Evolutionary conservation across 306 rosid species (phyloP), one percentile per base, ranked within the genome.

Genomic region (Vigna angularis): DNA sequence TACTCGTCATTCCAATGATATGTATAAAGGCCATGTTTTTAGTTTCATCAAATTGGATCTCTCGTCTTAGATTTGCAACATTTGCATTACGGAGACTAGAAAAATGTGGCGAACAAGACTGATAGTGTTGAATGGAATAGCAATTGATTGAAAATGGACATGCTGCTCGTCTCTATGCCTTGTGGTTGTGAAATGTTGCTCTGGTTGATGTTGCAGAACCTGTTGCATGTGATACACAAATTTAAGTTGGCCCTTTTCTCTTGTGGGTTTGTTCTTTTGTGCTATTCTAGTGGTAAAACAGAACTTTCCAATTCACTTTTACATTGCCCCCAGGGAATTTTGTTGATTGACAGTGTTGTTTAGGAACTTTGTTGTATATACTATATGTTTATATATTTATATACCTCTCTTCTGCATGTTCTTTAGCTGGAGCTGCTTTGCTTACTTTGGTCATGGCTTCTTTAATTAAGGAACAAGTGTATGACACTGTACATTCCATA

Each of bases 21-120:
- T 82, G 68, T 80, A 79, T 83, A 64, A 72, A 77, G 75, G 78
- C 73, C 83, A 79, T 66, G 75, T 84, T 77, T 75, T 70, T 84
- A 58, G 66, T 90, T 72, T 82, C 88, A 76, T n/a, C 30, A 1
- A 64, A 73, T 82, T 88, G 86, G 82, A 87, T 78, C 50, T 47
- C 90, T 58, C 69, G 83, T 80, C 81, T 61, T 69, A 82, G 86
- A 70, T 88, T 85, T 86, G 88, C 85, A 74, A 85, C 89, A 36
- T 83, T 89, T 88, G 58, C 56, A 6, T 51, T 3, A 18, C 17
- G 28, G 1, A 51, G 40, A 24, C 40, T 34, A 36, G 49, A 64
- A 64, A 64, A 64, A 7, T 52, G 28, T 5, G n/a, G 90, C 87
- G 92, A 83, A 85, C 5, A 1, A 18, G 24, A 17, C 9, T 18